Evolutionary conservation across 805 yeast genomes (phyloP).

Genomic region (Hyphopichia homilentoma): DNA sequence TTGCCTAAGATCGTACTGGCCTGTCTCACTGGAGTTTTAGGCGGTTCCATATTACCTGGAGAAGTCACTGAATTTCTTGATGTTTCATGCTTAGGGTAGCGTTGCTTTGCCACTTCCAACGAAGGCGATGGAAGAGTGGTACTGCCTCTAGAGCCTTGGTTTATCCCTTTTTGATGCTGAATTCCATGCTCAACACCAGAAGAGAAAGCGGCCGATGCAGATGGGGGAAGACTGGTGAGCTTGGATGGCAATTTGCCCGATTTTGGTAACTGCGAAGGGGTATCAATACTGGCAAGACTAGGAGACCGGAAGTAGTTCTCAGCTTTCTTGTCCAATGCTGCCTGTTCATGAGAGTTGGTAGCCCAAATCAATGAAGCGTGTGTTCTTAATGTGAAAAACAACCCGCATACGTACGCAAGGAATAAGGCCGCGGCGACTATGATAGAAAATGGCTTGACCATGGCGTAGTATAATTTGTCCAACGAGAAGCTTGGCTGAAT

Average conservation of each 20-base stretch:
- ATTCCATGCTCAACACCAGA: slow-evolving; percentile 1
- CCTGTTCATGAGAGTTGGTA: slow-evolving; percentile 36
- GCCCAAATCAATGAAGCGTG: slow-evolving; percentile 98
- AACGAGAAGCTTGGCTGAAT: slow-evolving; percentile 71
- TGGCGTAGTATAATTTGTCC: slow-evolving; percentile 59
- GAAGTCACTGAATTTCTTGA: slow-evolving; percentile 2
- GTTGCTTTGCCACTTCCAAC: slow-evolving; percentile 13
- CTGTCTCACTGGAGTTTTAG: slow-evolving; percentile 1
- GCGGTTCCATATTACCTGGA: slow-evolving; percentile 1
- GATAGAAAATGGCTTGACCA: slow-evolving; percentile 79
- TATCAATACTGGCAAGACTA: slow-evolving; percentile 31
- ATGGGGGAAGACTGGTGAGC: slow-evolving; percentile 11
- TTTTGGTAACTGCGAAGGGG: slow-evolving; percentile 9
- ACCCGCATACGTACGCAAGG: slow-evolving; percentile 80
- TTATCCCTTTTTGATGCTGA: neutral
- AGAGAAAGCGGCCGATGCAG: slow-evolving; percentile 7
- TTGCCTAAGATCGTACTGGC: slow-evolving; percentile 4
- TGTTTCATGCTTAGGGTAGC: slow-evolving; percentile 6
- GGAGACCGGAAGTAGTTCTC: slow-evolving; percentile 28
- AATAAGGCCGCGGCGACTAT: slow-evolving; percentile 79
- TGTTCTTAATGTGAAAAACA: slow-evolving; percentile 89
- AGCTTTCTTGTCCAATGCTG: slow-evolving; percentile 19
- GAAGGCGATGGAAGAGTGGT: slow-evolving; percentile 16
- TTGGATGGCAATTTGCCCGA: slow-evolving; percentile 7
- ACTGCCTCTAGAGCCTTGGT: slow-evolving; percentile 3